Conservation (phyloP, 2,329 filamentous ascomycete genomes). For the Septoria petroselini region DNA sequence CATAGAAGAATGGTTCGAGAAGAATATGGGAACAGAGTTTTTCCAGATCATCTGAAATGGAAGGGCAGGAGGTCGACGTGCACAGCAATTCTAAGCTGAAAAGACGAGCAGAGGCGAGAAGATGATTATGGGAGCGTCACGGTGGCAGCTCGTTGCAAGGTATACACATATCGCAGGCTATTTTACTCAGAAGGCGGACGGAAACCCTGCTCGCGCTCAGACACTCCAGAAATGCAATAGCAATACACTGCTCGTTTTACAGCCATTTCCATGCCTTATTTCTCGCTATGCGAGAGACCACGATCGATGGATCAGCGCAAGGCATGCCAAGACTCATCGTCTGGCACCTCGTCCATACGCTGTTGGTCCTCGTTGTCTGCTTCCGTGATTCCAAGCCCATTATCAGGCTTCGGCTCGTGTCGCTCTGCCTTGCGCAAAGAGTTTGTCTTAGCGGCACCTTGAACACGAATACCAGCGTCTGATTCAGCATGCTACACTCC, state of each 20-base stretch:
- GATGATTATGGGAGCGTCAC: background rate
- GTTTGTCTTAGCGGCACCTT: conserved; percentile 1
- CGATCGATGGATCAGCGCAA: background rate
- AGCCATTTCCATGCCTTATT: background rate
- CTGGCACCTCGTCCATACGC: conserved; percentile 5
- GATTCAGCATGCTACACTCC: conserved; percentile 18
- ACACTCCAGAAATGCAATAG: background rate
- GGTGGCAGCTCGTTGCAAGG: background rate
- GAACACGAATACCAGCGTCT: conserved; percentile 4
- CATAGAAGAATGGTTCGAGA: conserved; percentile 29
- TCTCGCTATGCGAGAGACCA: background rate
- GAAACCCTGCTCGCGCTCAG: background rate
- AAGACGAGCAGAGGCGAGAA: no score
- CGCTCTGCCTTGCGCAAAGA: background rate
- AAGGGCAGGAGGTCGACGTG: no score
- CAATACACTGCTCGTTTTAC: background rate
- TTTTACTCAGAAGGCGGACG: background rate
- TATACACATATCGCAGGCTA: background rate
- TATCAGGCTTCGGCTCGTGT: background rate
- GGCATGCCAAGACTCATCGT: conserved; percentile 7
- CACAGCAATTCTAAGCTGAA: no score
- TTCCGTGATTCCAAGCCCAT: background rate
- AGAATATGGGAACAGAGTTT: conserved; percentile 30
- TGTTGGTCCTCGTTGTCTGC: background rate
- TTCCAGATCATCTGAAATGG: conserved; percentile 28